Base-by-base conservation (phyloP, 805 yeast genomes). In the Candida railenensis region DNA sequence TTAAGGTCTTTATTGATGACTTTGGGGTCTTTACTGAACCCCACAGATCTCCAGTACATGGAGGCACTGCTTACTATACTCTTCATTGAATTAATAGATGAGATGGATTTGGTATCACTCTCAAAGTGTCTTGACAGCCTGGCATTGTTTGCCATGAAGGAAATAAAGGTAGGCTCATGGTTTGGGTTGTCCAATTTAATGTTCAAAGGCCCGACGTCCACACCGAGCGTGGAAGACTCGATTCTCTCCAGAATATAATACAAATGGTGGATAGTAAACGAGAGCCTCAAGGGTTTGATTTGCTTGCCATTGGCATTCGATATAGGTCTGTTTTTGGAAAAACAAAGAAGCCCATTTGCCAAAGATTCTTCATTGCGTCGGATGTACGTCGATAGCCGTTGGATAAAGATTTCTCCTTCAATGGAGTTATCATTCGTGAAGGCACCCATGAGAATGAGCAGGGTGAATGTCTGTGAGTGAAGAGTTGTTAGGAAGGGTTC, bases 141-240 rank as follows among this genome's bases (percentile, higher is more conserved):
- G 54, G 83, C 82, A 50, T 80, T 81, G 54, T 79, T 71, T 32
- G 77, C 82, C 65, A 82, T 67, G 52, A 82, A 82, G 5, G 85
- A 80, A 22, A 82, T 82, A 66, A 59, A 78, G 45, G 66, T 78
- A 48, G 68, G 81, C 71, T 53, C 82, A 63, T 61, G 79, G 66
- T 76, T 74, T 1, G 83, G 80, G 49, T 71, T 79, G 51, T 82
- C 86, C 19, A 83, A 62, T 51, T 85, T 68, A 40, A 83, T 69
- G 55, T 79, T 78, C 62, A 82, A 65, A 2, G 88, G 87, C 0
- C 89, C 89, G 8, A 82, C 80, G 25, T 73, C 77, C 22, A 72
- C 76, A 7, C 71, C 77, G 46, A 55, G 73, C 51, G 50, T 72
- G 63, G 58, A 77, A 46, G 47, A 71, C 67, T 70, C 82, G 63